Evolutionary conservation across 352 stramenopile species (phyloP).

Genomic region (Phytophthora colocasiae): DNA sequence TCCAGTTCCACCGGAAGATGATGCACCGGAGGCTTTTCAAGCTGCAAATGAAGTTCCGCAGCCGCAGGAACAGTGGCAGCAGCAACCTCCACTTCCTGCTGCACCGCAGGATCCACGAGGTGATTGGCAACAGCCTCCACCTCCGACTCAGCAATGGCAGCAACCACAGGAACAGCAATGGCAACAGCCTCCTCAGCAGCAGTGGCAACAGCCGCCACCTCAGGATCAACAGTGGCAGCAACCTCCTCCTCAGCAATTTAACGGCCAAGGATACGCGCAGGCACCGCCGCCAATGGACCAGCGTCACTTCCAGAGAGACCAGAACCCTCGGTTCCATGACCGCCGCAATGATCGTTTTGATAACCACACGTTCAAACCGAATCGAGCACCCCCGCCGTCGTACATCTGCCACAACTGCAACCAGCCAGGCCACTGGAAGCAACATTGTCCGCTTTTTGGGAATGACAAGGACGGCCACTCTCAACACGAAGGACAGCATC

Average conservation of each 20-base stretch:
- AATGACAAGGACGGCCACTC: constrained; percentile 26
- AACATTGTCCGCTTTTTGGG: constrained; percentile 62
- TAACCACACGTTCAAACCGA: constrained; percentile 31
- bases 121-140: constrained; percentile 11
- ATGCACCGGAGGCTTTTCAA: constrained; percentile 8
- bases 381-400: constrained; percentile 53
- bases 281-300: constrained; percentile 15
- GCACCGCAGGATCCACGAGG: constrained; percentile 21
- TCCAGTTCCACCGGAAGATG: constrained; percentile 26
- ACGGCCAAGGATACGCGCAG: constrained; percentile 19
- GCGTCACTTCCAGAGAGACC: constrained; percentile 30
- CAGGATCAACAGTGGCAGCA: constrained; percentile 29
- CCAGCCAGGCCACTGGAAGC: constrained; percentile 82
- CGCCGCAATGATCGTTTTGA: constrained; percentile 31
- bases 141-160: constrained; percentile 18
- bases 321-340: constrained; percentile 34
- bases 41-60: constrained; percentile 12
- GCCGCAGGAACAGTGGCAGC: constrained; percentile 22
- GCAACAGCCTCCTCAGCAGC: constrained; percentile 14
- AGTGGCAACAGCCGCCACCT: constrained; percentile 21
- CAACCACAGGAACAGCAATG: constrained; percentile 25
- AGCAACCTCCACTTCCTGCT: not conserved
- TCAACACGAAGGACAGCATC: constrained; percentile 13
- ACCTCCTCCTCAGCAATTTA: constrained; percentile 18
- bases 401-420: constrained; percentile 86